phyloP scores from a whole-genome alignment of 208 protist genomes.

The Tritrichomonas foetus region DNA sequence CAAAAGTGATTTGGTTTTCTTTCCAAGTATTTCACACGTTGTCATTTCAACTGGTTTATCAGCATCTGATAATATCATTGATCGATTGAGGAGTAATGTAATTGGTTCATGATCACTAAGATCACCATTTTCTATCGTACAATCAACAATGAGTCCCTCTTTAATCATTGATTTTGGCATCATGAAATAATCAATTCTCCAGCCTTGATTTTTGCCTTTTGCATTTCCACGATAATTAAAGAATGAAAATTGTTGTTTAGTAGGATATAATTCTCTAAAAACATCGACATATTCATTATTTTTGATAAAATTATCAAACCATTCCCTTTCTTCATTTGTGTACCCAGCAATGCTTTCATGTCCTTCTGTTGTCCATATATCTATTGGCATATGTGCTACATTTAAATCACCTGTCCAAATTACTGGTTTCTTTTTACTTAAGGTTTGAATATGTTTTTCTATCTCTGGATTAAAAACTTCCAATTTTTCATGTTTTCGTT shows the following conservation, averaged over 20 bases:
- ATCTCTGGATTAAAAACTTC: constrained; percentile 23
- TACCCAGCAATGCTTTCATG: neutral
- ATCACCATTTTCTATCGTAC: neutral
- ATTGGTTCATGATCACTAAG: neutral
- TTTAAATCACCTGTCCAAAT: constrained; percentile 44
- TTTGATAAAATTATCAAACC: neutral
- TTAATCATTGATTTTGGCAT: neutral
- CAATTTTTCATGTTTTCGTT: neutral
- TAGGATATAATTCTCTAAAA: constrained; percentile 11
- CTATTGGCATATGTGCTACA: constrained; percentile 20
- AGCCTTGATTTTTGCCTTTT: neutral
- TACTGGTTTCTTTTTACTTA: neutral
- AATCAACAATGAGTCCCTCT: neutral
- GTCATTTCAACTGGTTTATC: neutral
- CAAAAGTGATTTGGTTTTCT: too few species aligned
- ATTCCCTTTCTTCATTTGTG: constrained; percentile 19
- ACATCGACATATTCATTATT: neutral
- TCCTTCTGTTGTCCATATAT: constrained; percentile 3
- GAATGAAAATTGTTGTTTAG: constrained; percentile 17
- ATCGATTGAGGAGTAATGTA: neutral
- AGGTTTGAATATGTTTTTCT: neutral
- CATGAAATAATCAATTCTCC: constrained; percentile 37
- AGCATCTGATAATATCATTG: neutral
- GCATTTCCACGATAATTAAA: neutral
- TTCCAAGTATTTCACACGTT: too few species aligned